Conservation (phyloP, 768 basidiomycete species). For the Tremella yokohamensis region DNA sequence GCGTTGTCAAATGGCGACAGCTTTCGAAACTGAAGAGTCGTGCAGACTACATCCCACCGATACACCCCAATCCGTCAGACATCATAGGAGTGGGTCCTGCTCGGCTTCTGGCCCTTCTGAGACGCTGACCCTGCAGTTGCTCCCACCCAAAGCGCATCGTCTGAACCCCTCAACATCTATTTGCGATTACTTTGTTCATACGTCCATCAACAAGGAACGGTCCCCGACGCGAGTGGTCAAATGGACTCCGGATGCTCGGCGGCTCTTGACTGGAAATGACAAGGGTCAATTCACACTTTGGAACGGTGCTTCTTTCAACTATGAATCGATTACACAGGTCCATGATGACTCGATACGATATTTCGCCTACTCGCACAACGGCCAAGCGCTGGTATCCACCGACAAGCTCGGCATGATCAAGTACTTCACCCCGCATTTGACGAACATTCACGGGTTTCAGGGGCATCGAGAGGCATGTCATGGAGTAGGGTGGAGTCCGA, state of each 20-base stretch:
- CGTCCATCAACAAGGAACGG: conserved; percentile 95
- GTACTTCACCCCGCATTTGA: conserved; percentile 99
- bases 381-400: conserved; percentile 85
- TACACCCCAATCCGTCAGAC: conserved; percentile 73
- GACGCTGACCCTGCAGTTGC: conserved; percentile 59
- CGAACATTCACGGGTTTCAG: conserved; percentile 89
- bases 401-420: conserved; percentile 95
- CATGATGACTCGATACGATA: conserved; percentile 93
- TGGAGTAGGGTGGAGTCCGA: conserved; percentile 84
- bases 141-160: conserved; percentile 88
- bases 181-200: conserved; percentile 96
- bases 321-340: conserved; percentile 98
- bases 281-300: conserved; percentile 97
- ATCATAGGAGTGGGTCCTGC: conserved; percentile 69
- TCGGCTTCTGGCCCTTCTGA: background rate
- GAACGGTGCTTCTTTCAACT: conserved; percentile 99
- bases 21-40: conserved; percentile 46
- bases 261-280: conserved; percentile 89
- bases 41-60: conserved; percentile 56
- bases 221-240: conserved; percentile 95
- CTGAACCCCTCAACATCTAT: conserved; percentile 87
- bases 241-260: conserved; percentile 97
- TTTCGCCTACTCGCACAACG: conserved; percentile 84
- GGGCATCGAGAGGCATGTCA: conserved; percentile 94
- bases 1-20: conserved; percentile 76